Percentiles rank a stretch among this genome's conserved stretches.
These are phyloP conservation scores for Orbilia ellipsospora DNA, from an alignment of 2,329 filamentous ascomycete genomes.

Conservation along the genomic window DNA sequence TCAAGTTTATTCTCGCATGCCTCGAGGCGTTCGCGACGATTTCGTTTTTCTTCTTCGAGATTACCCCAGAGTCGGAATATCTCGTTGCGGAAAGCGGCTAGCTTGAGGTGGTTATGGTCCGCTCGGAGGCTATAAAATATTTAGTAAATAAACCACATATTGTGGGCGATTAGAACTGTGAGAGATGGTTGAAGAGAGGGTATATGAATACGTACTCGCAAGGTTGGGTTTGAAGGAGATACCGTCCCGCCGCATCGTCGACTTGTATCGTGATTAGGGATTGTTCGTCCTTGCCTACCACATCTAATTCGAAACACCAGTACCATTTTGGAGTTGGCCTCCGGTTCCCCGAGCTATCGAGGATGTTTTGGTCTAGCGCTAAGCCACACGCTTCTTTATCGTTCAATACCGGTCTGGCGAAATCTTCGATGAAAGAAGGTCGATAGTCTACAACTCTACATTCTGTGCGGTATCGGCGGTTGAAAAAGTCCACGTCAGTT, in stretches of 20 bases:
- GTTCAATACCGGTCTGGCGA: slow-evolving; percentile 19
- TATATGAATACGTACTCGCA: slow-evolving; percentile 38
- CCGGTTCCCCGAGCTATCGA: slow-evolving; percentile 3
- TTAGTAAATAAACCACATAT: background rate
- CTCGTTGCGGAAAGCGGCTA: slow-evolving; percentile 20
- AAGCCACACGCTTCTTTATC: slow-evolving; percentile 27
- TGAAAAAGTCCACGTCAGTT: slow-evolving; percentile 32
- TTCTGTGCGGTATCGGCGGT: slow-evolving; percentile 46
- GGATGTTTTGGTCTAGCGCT: slow-evolving; percentile 1
- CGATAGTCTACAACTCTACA: slow-evolving; percentile 43
- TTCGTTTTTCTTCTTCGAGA: slow-evolving; percentile 35
- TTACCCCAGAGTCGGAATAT: slow-evolving; percentile 50
- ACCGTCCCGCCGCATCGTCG: slow-evolving; percentile 35
- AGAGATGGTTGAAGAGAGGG: background rate
- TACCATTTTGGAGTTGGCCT: slow-evolving; percentile 30
- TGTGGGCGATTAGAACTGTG: background rate
- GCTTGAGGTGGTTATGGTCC: slow-evolving; percentile 9
- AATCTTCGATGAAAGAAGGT: slow-evolving; percentile 31
- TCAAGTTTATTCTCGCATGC: background rate
- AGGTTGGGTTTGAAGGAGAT: slow-evolving; percentile 30
- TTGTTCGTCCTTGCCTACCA: slow-evolving; percentile 28
- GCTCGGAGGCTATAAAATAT: slow-evolving; percentile 16
- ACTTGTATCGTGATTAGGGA: slow-evolving; percentile 36
- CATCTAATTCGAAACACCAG: slow-evolving; percentile 53
- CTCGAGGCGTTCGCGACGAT: slow-evolving; percentile 23